Base-by-base conservation (phyloP, 371 early-diverging fungal species). In the Mucor circinelloides region DNA sequence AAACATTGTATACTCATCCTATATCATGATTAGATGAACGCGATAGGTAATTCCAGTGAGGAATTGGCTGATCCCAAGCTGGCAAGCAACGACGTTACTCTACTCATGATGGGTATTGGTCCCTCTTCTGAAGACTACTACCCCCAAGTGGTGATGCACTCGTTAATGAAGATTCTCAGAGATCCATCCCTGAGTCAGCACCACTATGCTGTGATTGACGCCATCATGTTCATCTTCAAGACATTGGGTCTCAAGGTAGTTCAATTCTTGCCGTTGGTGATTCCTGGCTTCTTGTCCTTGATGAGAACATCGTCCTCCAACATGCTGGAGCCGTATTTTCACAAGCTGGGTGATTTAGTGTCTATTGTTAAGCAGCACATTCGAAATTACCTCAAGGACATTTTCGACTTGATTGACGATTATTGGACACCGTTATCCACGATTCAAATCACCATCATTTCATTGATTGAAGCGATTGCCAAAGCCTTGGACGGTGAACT, bases 221-320 rank as follows among this genome's bases (percentile, higher is more conserved):
- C 98, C 23, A 90, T 97, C 67, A 91, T 97, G 88, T 90, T 91
- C 59, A 95, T 98, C 46, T 97, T 97, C 82, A 92, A 94, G 58
- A 93, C 96, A 0, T 81, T 96, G 21, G 94, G 96, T 3, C 84
- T 95, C 5, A 90, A 87, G 40, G 89, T 93, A 60, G 88, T 93
- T 13, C 92, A 92, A 3, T 91, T 96, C 56, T 85, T 97, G 42
- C 94, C 97, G 7, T 58, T 78, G 66, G 87, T 91, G 50, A 87
- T 90, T 59, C 90, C 91, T 10, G 86, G 87, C 1, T 91, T 88
- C 42, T 69, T 91, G 25, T 78, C 78, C 1, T 85, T 94, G 74
- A 94, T 95, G 91, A 84, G 92, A 27, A 81, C 88, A 0, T 92
- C 93, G 58, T 91, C 91, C 0, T 66, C 87, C 2, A 87, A 85